Percentiles rank a stretch among this genome's conserved stretches.
phyloP scores from a whole-genome alignment of 192 early-diverging fungal genomes.

The Piromyces sp. region DNA sequence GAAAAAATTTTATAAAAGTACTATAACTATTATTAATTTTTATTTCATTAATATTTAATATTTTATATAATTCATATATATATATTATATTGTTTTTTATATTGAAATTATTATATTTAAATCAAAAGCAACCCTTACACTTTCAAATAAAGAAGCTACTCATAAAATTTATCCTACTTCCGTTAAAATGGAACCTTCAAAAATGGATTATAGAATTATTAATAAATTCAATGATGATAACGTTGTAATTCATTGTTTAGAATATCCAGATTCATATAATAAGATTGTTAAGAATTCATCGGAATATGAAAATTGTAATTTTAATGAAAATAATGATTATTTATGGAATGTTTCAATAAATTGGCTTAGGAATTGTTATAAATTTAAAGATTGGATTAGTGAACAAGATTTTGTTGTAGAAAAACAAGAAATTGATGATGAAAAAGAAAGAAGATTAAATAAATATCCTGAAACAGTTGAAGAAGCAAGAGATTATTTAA shows the following conservation, averaged over 20 bases:
- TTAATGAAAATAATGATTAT: conserved; percentile 17
- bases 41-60: neutral
- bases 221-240: neutral
- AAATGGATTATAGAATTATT: neutral
- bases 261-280: neutral
- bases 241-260: neutral
- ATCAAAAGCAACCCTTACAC: neutral
- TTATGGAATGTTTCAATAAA: conserved; percentile 54
- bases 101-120: neutral
- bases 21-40: no score
- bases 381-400: conserved; percentile 66
- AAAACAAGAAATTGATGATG: conserved; percentile 11
- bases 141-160: neutral
- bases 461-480: neutral
- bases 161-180: neutral
- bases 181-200: neutral
- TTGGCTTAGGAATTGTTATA: conserved; percentile 57
- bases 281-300: neutral
- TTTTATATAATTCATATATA: neutral
- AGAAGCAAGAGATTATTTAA: neutral
- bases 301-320: neutral
- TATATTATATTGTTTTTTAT: neutral
- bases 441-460: conserved; percentile 7
- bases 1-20: no score
- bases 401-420: conserved; percentile 66